These are phyloP conservation scores for Vinca minor DNA, from an alignment of 257 asterid genomes.

Conservation along the genomic window DNA sequence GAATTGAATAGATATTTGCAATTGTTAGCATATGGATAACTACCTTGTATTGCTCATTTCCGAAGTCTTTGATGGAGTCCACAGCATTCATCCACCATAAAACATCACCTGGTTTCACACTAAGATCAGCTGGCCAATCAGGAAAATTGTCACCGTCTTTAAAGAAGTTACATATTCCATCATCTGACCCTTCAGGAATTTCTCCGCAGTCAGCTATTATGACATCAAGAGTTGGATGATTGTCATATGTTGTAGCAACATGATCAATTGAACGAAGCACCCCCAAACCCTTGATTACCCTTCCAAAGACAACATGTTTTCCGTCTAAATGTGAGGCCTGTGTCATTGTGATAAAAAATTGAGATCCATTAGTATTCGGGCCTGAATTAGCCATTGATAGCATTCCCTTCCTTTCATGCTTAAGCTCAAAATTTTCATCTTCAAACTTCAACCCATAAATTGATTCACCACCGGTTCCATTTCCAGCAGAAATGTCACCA, in stretches of 20 bases:
- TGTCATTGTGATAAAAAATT: constrained; percentile 82
- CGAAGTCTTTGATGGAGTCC: constrained; percentile 63
- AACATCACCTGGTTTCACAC: constrained; percentile 50
- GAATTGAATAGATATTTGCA: not conserved
- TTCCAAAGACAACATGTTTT: constrained; percentile 86
- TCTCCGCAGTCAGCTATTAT: constrained; percentile 72
- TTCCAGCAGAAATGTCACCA: constrained; percentile 85
- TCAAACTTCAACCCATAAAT: constrained; percentile 82
- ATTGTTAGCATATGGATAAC: not conserved
- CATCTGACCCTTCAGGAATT: constrained; percentile 74
- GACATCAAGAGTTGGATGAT: constrained; percentile 54
- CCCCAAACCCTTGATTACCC: constrained; percentile 89
- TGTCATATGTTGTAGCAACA: constrained; percentile 49
- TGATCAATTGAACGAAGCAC: constrained; percentile 82
- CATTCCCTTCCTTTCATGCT: constrained; percentile 93
- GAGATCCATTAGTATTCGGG: constrained; percentile 79
- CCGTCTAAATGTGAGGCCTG: constrained; percentile 86
- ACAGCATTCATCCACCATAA: constrained; percentile 85
- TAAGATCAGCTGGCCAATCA: constrained; percentile 93
- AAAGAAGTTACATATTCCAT: constrained; percentile 65
- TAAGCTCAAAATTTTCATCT: constrained; percentile 74
- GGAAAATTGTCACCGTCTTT: constrained; percentile 79
- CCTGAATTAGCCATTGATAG: constrained; percentile 92
- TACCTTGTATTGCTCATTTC: constrained; percentile 89
- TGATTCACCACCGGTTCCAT: constrained; percentile 95